Base-by-base conservation (phyloP, 768 basidiomycete species). In the Coprinellus micaceus region DNA sequence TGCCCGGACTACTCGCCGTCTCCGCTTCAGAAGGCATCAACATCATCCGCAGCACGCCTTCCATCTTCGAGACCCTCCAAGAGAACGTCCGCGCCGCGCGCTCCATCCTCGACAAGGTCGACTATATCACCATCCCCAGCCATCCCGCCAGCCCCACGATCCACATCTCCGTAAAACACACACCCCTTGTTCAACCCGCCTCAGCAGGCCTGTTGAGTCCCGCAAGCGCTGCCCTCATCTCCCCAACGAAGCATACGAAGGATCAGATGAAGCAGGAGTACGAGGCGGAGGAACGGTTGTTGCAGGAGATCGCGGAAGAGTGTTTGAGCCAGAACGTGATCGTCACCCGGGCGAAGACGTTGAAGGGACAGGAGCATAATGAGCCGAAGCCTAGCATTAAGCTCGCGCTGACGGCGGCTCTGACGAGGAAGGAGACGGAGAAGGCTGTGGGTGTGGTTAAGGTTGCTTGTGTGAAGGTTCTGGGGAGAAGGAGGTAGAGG, bases 251-350 rank as follows among this genome's bases (percentile, higher is more conserved):
- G 79, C 82, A 63, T 74, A 71, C 17, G 78, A 61, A 63, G 36
- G 81, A 83, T 25, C 71, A 75, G 1, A 65, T 66, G 7, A 69
- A 67, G 17, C 79, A 79, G 67, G 77, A 86, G 58, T 81, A 80
- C 65, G 82, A 90, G 21, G 68, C 68, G 13, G 95, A 98, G 69
- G 95, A 98, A 66, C 74, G 77, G 39, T 55, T 93, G 24, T 67
- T 99, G 61, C 95, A 98, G 71, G 93, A 96, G 52, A 84, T 98
- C 12, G 94, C 98, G 13, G 96, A 98, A 58, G 91, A 97, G 65
- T 80, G 82, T 0, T 74, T 93, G 40, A 74, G 75, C 5, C 89
- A 91, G 61, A 94, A 92, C 10, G 88, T 99, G 44, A 76, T 98
- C 63, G 73, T 97, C 57, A 95, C 93, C 2, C 81, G 91, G 22